Conservation (phyloP, 2,329 filamentous ascomycete genomes). For the Proliferodiscus dingleyae region DNA sequence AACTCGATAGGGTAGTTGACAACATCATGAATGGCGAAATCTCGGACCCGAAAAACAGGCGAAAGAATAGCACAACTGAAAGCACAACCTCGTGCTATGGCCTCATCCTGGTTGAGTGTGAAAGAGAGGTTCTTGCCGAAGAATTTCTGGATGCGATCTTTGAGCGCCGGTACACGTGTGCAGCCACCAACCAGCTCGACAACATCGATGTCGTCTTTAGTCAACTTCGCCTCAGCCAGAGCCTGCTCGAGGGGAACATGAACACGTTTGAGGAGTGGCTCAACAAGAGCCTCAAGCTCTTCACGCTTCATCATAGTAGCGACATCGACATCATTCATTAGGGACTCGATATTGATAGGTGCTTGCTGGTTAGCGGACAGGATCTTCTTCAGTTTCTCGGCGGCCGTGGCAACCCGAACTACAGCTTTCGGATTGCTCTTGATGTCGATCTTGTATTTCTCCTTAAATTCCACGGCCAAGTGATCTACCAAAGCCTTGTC, state of each 20-base stretch:
- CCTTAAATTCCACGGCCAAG: conserved; percentile 92
- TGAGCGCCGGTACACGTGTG: conserved; percentile 88
- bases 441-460: conserved; percentile 97
- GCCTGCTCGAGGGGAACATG: conserved; percentile 80
- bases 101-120: conserved; percentile 98
- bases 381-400: conserved; percentile 98
- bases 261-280: conserved; percentile 72
- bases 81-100: conserved; percentile 88
- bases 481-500: conserved; percentile 93
- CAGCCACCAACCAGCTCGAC: conserved; percentile 93
- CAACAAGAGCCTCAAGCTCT: conserved; percentile 86
- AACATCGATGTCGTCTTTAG: conserved; percentile 83
- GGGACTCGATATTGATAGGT: conserved; percentile 91
- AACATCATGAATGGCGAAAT: conserved; percentile 96
- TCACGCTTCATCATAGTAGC: conserved; percentile 84
- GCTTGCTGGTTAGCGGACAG: conserved; percentile 91
- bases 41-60: conserved; percentile 95
- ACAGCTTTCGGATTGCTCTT: conserved; percentile 83
- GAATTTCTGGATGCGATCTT: conserved; percentile 83
- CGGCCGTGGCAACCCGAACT: conserved; percentile 78
- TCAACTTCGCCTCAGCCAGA: conserved; percentile 88
- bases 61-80: conserved; percentile 98
- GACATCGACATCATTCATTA: conserved; percentile 98
- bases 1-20: conserved; percentile 98
- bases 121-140: conserved; percentile 91